phyloP scores from a whole-genome alignment of 75 land plant species.

The Azolla pinnata region DNA sequence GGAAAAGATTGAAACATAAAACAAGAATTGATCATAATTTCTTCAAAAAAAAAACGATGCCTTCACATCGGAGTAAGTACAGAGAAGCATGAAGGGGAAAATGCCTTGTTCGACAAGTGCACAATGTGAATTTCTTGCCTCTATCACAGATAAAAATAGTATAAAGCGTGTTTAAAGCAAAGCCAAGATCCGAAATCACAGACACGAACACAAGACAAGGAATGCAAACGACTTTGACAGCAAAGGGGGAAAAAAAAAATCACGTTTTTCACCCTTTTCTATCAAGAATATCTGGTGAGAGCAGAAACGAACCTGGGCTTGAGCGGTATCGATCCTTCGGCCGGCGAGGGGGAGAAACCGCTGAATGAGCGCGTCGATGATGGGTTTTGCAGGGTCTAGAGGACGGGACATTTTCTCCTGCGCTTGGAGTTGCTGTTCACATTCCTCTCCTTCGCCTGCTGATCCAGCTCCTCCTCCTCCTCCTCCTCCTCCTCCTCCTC shows the following conservation, averaged over 20 bases:
- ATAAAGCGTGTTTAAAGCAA: neutral
- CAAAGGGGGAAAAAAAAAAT: neutral
- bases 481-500: no score
- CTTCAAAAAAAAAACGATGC: no score
- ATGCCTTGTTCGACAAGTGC: neutral
- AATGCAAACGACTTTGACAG: no score
- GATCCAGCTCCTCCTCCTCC: no score
- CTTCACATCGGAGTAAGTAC: no score
- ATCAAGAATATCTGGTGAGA: neutral
- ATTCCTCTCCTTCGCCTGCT: no score
- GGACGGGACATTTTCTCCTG: neutral
- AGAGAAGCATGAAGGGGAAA: no score
- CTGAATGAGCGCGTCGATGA: constrained; percentile 91
- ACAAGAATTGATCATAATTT: no score
- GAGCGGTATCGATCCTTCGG: constrained; percentile 97
- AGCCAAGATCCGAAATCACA: neutral
- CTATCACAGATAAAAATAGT: neutral
- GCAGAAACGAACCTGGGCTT: constrained; percentile 68
- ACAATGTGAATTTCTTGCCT: no score
- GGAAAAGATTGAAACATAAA: no score
- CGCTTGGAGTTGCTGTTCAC: neutral
- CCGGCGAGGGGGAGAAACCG: constrained; percentile 93
- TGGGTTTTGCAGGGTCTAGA: constrained; percentile 58
- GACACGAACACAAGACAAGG: neutral
- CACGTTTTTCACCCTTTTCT: no score